Conservation (phyloP, 2,329 filamentous ascomycete species). For the Xylaria sp. region DNA sequence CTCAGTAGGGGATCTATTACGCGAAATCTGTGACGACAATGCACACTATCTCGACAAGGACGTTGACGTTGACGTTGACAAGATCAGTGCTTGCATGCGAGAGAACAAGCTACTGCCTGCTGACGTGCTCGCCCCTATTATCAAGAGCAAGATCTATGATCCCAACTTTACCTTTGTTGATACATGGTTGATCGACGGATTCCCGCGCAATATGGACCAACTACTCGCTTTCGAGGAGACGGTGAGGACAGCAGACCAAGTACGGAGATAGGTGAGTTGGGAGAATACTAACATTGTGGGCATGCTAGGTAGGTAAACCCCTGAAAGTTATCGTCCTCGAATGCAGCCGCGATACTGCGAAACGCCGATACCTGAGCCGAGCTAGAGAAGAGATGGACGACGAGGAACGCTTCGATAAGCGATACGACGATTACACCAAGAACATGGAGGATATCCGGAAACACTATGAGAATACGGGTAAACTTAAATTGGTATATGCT, state of each 20-base stretch:
- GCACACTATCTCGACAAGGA: not conserved
- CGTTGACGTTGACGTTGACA: slow-evolving; percentile 4
- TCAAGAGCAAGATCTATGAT: slow-evolving; percentile 28
- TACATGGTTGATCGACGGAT: slow-evolving; percentile 32
- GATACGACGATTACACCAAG: slow-evolving; percentile 28
- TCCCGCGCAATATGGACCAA: slow-evolving; percentile 32
- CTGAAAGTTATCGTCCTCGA: slow-evolving; percentile 25
- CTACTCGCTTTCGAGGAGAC: slow-evolving; percentile 28
- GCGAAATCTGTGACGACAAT: slow-evolving; percentile 15
- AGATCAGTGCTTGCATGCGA: slow-evolving; percentile 15
- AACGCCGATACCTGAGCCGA: slow-evolving; percentile 22
- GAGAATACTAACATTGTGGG: not conserved
- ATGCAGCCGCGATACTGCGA: slow-evolving; percentile 18
- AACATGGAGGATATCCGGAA: slow-evolving; percentile 27
- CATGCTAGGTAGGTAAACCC: slow-evolving; percentile 26
- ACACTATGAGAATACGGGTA: slow-evolving; percentile 18
- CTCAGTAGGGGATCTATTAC: slow-evolving; percentile 31
- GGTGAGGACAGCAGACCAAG: slow-evolving; percentile 3
- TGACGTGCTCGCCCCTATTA: slow-evolving; percentile 22
- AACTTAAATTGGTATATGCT: slow-evolving; percentile 11
- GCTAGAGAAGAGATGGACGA: slow-evolving; percentile 26
- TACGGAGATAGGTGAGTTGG: not conserved
- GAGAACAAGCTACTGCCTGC: slow-evolving; percentile 25
- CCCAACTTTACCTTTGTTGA: no score
- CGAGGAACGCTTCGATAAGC: slow-evolving; percentile 24